phyloP scores from a whole-genome alignment of 176 grass and related monocot genomes.

The Aegilops tauschii region DNA sequence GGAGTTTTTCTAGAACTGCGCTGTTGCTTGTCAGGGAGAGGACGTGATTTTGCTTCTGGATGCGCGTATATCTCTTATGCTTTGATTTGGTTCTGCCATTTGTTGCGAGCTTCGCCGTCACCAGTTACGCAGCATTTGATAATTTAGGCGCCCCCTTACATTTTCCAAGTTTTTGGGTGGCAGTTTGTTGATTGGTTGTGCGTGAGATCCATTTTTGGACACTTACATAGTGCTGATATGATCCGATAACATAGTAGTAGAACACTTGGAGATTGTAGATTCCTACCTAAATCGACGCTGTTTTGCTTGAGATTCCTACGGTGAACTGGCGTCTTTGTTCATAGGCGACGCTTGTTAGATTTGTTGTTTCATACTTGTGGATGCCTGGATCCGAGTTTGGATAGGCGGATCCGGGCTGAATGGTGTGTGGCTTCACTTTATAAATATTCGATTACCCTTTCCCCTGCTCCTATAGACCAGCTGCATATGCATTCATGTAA shows the following conservation, averaged over 20 bases:
- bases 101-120: neutral
- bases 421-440: neutral
- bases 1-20: neutral
- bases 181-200: neutral
- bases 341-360: neutral
- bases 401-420: neutral
- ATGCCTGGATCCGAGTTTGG: neutral
- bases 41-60: neutral
- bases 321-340: neutral
- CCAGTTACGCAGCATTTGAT: neutral
- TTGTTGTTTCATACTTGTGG: neutral
- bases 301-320: neutral
- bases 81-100: neutral
- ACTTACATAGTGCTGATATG: neutral
- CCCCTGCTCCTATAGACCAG: conserved; percentile 1
- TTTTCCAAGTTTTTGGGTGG: neutral
- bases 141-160: neutral
- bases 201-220: conserved; percentile 13
- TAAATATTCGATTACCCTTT: neutral
- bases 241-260: neutral
- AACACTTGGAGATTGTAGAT: neutral
- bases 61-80: neutral
- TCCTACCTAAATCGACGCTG: neutral
- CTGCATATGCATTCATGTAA: conserved; percentile 9
- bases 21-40: neutral